Percentiles rank a stretch among this genome's conserved stretches.
phyloP scores from a whole-genome alignment of 164 flowering plant species.

The Berberis vulgaris region DNA sequence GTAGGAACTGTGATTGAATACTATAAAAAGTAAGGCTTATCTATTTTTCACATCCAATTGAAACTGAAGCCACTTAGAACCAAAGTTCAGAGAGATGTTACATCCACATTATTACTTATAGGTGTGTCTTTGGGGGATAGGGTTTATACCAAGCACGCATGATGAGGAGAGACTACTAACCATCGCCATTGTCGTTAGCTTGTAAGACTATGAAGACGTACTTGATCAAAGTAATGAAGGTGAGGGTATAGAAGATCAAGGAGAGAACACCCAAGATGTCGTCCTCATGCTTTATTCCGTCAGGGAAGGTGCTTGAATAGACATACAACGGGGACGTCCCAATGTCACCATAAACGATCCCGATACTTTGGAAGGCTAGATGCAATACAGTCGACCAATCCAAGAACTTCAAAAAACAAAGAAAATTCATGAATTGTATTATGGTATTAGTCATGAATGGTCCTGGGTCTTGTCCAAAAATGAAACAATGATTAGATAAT shows the following conservation, averaged over 20 bases:
- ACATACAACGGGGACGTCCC: slow-evolving; percentile 81
- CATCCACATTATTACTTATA: too few species aligned
- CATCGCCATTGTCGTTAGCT: slow-evolving; percentile 78
- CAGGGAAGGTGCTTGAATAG: slow-evolving; percentile 42
- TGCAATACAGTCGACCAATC: slow-evolving; percentile 41
- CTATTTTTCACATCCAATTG: too few species aligned
- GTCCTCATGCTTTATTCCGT: slow-evolving; percentile 42
- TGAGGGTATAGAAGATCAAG: slow-evolving; percentile 10
- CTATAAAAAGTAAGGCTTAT: too few species aligned
- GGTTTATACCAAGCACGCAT: not conserved
- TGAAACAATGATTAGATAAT: not conserved
- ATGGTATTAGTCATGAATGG: not conserved
- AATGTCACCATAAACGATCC: too few species aligned
- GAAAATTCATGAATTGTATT: not conserved
- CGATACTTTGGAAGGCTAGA: slow-evolving; percentile 71
- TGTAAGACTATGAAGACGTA: slow-evolving; percentile 22
- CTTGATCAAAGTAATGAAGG: too few species aligned
- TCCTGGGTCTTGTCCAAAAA: not conserved
- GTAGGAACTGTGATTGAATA: not conserved
- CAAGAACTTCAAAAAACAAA: slow-evolving; percentile 6
- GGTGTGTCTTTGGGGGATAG: too few species aligned
- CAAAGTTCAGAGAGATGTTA: too few species aligned
- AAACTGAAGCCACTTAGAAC: too few species aligned
- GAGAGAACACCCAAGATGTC: slow-evolving; percentile 64
- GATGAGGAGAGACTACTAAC: slow-evolving; percentile 18